Base-by-base conservation (phyloP, 495 filamentous ascomycete species). In the Elasticomyces elasticus region DNA sequence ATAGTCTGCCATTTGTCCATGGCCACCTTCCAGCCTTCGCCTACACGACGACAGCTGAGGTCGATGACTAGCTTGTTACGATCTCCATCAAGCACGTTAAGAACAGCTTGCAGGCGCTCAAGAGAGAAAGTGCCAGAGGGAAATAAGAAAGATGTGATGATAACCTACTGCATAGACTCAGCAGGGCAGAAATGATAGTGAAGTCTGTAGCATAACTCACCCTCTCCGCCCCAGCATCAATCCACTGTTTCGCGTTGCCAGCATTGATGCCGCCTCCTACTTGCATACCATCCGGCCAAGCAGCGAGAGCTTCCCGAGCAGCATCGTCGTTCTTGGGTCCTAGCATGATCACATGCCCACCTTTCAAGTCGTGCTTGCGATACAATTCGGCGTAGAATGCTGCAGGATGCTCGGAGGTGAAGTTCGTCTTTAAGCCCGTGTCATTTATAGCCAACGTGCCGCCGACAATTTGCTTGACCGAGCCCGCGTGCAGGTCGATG, bases 1-100 rank as follows among this genome's bases (percentile, higher is more conserved):
- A 97, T 82, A 3, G 86, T 91, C 72, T 96, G 91, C 92, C 92
- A 98, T 68, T 94, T 91, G 66, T 97, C 84, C 87, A 92, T 98
- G 37, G 92, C 91, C 26, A 98, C 91, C 55, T 87, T 84, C 90
- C 92, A 98, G 45, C 59, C 78, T 12, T 79, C 72, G 17, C 76
- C 86, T 52, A 81, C 79, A 41, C 79, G 72, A 40, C 92, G 79
- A 63, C 92, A 98, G 64, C 87, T 94, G 19, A 98, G 76, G 69
- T 98, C 92, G 65, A 98, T 87, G 53, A 98, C 92, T 45, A 98
- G 77, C 69, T 88, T 90, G 47, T 75, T 74, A 60, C 75, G 85
- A 66, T 91, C 83, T 30, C 82, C 81, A 0, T 75, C 83, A 1
- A 97, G 77, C 13, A 79, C 78, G 22, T 70, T 69, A 0, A 95